These are phyloP conservation scores for Astrocystis sublimbata DNA, from an alignment of 495 filamentous ascomycete species.

Conservation along the genomic window DNA sequence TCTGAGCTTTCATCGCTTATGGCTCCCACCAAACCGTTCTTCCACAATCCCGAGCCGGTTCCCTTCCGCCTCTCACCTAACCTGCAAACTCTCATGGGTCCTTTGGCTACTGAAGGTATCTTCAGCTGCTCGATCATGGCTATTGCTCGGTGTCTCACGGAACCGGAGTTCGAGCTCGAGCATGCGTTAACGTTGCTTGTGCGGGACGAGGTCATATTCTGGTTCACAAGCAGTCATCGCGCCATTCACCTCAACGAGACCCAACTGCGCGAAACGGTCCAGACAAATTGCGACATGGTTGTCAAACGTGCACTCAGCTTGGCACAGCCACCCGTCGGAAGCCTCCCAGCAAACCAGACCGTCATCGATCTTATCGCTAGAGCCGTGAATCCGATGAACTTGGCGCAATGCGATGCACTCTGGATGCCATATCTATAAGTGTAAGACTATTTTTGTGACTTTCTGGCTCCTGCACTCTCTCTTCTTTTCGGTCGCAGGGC, in stretches of 20 bases:
- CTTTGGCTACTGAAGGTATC: constrained; percentile 91
- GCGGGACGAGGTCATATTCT: constrained; percentile 96
- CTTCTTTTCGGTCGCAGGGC: background rate
- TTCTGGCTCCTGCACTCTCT: background rate
- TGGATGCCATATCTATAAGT: constrained; percentile 94
- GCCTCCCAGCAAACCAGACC: constrained; percentile 92
- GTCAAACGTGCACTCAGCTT: constrained; percentile 85
- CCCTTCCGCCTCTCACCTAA: constrained; percentile 97
- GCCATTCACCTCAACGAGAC: constrained; percentile 57
- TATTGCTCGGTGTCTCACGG: constrained; percentile 92
- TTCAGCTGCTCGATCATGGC: constrained; percentile 91
- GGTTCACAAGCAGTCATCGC: constrained; percentile 84
- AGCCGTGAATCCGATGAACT: constrained; percentile 81
- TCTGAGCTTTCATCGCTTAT: constrained; percentile 87
- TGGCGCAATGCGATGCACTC: constrained; percentile 82
- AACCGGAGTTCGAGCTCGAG: constrained; percentile 85
- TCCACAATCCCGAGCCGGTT: constrained; percentile 91
- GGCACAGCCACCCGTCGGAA: constrained; percentile 62
- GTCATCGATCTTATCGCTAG: constrained; percentile 86
- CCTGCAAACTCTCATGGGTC: constrained; percentile 92
- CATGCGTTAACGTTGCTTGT: constrained; percentile 92
- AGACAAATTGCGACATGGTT: constrained; percentile 83
- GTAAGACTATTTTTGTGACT: background rate
- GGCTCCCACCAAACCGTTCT: constrained; percentile 75
- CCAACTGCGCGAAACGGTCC: constrained; percentile 81